phyloP scores from a whole-genome alignment of 2,329 filamentous ascomycete species.

The Nemania bipapillata region DNA sequence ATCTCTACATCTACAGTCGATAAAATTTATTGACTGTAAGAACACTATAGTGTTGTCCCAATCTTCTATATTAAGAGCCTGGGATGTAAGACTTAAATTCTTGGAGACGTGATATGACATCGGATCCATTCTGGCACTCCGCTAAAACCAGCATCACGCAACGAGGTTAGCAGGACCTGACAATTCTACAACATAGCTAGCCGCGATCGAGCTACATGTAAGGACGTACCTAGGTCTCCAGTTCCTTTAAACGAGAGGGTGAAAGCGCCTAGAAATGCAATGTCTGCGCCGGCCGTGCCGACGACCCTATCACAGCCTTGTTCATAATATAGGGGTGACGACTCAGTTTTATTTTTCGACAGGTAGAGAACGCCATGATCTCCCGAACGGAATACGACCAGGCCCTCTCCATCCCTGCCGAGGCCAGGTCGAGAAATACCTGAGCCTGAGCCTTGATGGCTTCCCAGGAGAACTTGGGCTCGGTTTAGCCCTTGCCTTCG shows the following conservation, averaged over 20 bases:
- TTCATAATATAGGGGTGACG: constrained; percentile 28
- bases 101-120: constrained; percentile 16
- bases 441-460: constrained; percentile 15
- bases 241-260: constrained; percentile 28
- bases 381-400: constrained; percentile 22
- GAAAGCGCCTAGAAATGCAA: constrained; percentile 30
- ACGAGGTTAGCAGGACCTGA: constrained; percentile 25
- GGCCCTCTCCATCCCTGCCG: constrained; percentile 2
- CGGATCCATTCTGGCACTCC: constrained; percentile 28
- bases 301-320: constrained; percentile 7
- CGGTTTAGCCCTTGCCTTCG: constrained; percentile 1
- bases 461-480: constrained; percentile 17
- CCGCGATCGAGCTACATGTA: constrained; percentile 18
- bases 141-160: background rate
- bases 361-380: constrained; percentile 25
- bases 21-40: too few relatives aligned
- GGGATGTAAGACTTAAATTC: constrained; percentile 3
- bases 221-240: constrained; percentile 7
- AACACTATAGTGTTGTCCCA: too few relatives aligned
- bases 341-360: constrained; percentile 3
- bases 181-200: constrained; percentile 32
- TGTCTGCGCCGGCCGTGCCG: constrained; percentile 29
- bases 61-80: too few relatives aligned
- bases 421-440: constrained; percentile 15
- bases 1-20: too few relatives aligned